These are phyloP conservation scores for Diaporthe sp. DNA, from an alignment of 2,329 filamentous ascomycete species.

Conservation along the genomic window DNA sequence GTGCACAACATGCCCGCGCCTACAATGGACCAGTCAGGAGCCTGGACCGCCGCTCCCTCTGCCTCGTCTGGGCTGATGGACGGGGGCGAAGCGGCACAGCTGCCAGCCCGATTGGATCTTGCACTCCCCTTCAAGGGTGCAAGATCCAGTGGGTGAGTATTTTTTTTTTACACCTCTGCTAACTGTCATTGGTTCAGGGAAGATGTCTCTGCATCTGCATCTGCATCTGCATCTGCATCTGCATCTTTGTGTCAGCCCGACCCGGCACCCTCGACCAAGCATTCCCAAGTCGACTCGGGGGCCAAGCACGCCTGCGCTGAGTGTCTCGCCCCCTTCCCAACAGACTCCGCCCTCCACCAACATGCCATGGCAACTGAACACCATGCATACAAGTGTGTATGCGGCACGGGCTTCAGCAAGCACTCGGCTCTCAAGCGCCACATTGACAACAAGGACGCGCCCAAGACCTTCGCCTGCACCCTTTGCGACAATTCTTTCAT, in stretches of 20 bases:
- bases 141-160: not conserved
- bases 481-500: not conserved
- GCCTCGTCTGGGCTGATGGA: fast-evolving
- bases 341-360: not conserved
- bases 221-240: too few relatives aligned
- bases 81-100: not conserved
- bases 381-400: not conserved
- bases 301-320: not conserved
- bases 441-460: not conserved
- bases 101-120: not conserved
- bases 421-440: not conserved
- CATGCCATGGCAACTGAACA: not conserved
- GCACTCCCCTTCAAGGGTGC: not conserved
- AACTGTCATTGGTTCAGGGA: not conserved
- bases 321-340: not conserved
- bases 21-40: not conserved
- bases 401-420: not conserved
- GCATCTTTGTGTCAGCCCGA: too few relatives aligned
- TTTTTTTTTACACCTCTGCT: conserved; percentile 9
- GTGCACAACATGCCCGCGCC: not conserved
- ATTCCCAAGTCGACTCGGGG: too few relatives aligned
- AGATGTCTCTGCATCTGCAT: too few relatives aligned
- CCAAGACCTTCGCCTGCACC: not conserved
- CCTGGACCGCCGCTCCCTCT: not conserved
- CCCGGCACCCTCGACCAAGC: too few relatives aligned